Base-by-base conservation (phyloP, 176 grass and related monocot species). In the Puya raimondii region DNA sequence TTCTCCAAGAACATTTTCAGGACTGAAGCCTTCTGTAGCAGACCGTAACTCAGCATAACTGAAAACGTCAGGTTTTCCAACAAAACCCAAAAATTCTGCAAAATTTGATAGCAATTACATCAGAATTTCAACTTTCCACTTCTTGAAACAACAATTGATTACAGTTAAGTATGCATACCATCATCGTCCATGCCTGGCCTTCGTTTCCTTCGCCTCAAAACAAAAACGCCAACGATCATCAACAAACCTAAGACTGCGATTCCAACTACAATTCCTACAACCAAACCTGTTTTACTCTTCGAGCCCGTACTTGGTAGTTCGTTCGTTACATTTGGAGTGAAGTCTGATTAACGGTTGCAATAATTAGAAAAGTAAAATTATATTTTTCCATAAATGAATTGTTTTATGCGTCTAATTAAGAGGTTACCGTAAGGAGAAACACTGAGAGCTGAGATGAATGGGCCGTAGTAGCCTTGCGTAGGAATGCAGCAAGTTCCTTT, bases 401-500 rank as follows among this genome's bases (percentile, higher is more conserved):
- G 10, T 47, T 14, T 27, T 14, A 3, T 66, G 12, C 64, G 11
- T 70, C 9, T 22, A 47, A 74, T 12, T 52, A 59, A 59, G 54
- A 1, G 15, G 9, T 17, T 74, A 84, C 76, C 76, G 58, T 15
- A 74, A 81, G 91, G 88, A 73, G 83, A 79, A 63, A 72, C 83
- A 72, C 92, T 96, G 52, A 96, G 86, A 73, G 88, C 86, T 11
- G 88, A 91, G 59, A 96, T 76, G 8, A 79, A 80, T 66, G 83
- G 80, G 0, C 85, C 91, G 15, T 96, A 91, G 74, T 82, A 86
- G 67, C 88, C 88, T 79, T 88, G 81, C 26, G 3, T 49, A 66
- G 85, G 88, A 75, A 82, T 65, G 73, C 91, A 96, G 52, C 85
- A 96, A 80, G 91, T 96, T 15, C 91, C 91, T 77, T 91, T 96